Evolutionary conservation across 257 asterid species (phyloP).

Genomic region (Solanum microdontum): DNA sequence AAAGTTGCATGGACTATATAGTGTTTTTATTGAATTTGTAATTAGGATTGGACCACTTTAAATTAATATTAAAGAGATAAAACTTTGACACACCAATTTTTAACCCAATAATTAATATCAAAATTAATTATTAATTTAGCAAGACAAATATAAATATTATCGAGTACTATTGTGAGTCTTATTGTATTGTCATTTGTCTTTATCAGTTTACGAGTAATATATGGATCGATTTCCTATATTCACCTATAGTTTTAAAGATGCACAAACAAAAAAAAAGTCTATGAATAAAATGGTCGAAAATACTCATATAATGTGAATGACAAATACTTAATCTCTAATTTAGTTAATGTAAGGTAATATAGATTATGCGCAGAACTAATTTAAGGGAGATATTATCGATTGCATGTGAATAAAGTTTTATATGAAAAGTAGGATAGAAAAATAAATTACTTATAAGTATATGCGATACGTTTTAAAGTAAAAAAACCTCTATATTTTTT

Average conservation of each 20-base stretch:
- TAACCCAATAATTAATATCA: too few relatives aligned
- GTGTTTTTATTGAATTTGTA: not conserved
- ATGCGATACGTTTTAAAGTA: not conserved
- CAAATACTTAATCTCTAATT: not conserved
- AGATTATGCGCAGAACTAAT: not conserved
- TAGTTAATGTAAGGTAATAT: not conserved
- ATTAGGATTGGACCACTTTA: not conserved
- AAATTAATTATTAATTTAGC: too few relatives aligned
- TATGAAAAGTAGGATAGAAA: not conserved
- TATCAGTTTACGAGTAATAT: too few relatives aligned
- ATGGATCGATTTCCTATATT: too few relatives aligned
- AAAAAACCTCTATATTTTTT: accelerated
- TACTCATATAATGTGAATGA: not conserved
- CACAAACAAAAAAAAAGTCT: not conserved
- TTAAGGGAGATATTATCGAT: not conserved
- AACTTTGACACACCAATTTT: not conserved
- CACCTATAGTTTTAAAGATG: not conserved
- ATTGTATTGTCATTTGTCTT: too few relatives aligned
- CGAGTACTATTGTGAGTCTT: not conserved
- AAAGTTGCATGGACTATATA: not conserved
- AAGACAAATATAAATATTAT: not conserved
- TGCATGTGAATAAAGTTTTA: not conserved
- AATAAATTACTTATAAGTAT: not conserved
- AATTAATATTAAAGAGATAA: not conserved
- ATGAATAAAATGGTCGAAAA: not conserved